Base-by-base conservation (phyloP, 2,329 filamentous ascomycete species). In the Ophiostoma sp. region DNA sequence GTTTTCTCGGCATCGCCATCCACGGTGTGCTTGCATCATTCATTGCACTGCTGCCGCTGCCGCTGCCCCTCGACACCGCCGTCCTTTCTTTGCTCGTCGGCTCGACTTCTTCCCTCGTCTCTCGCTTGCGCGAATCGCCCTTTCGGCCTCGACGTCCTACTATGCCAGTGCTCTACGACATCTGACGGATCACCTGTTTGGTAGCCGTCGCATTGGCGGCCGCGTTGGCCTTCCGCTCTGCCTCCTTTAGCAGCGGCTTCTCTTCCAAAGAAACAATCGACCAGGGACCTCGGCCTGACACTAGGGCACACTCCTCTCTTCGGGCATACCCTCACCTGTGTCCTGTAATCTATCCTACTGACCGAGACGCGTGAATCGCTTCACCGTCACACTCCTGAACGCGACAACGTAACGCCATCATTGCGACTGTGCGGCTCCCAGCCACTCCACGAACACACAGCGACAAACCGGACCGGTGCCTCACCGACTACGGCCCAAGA, bases 151-250 rank as follows among this genome's bases (percentile, higher is more conserved):
- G 58, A 18, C 41, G 36, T 36, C 65, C 69, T 68, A 71, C 67
- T 71, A 72, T 72, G 71, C 71, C 11, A 69, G 58, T 60, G 36
- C 40, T 63, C 14, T 63, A 38, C 52, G 36, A 18, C 11, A 45
- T 68, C 64, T 72, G 71, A 72, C 68, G 55, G 69, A 69, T 66
- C 58, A 67, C 68, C 66, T 68, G 52, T 66, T 67, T 70, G 69
- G 65, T 69, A 70, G 71, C 70, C 67, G 70, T 68, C 64, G 62
- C 58, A 62, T 49, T 47, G 64, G 67, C 67, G 68, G 70, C 70
- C 52, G 69, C 67, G 18, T 65, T 47, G 52, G 65, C 41, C 27
- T 47, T n/a, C 11, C 64, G 64, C 45, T 45, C 62, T 45, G 62
- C 41, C 14, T 42, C 40, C 18, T 16, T 16, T 42, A 42, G 40